Evolutionary conservation across 1,284 basidiomycete genomes (phyloP).

Genomic region (Malassezia furfur): DNA sequence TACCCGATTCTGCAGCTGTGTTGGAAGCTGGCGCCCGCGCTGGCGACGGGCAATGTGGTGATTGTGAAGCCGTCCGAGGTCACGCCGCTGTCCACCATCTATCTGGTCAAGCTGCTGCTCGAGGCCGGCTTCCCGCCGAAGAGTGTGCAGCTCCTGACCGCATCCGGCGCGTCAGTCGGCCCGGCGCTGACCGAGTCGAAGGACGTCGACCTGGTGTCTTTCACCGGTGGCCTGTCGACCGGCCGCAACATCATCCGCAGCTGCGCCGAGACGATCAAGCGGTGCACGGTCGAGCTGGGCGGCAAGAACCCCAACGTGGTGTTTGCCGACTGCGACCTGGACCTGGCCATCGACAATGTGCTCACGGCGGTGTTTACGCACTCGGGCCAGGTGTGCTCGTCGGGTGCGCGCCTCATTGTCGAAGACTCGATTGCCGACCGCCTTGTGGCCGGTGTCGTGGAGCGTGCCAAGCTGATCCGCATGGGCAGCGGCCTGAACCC

Average conservation of each 20-base stretch:
- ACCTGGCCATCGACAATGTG: constrained; percentile 44
- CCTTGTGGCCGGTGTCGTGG: constrained; percentile 41
- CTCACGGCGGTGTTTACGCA: constrained; percentile 45
- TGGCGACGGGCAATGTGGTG: constrained; percentile 42
- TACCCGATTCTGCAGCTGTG: constrained; percentile 46
- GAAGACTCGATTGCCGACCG: constrained; percentile 45
- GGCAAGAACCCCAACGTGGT: constrained; percentile 48
- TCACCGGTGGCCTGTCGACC: constrained; percentile 45
- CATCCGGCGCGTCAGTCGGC: constrained; percentile 37
- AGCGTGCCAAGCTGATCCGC: constrained; percentile 36
- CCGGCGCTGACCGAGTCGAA: constrained; percentile 34
- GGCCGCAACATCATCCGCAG: constrained; percentile 38
- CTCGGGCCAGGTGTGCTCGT: constrained; percentile 47
- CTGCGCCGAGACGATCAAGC: constrained; percentile 40
- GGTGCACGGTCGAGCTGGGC: constrained; percentile 45
- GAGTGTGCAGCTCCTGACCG: constrained; percentile 42
- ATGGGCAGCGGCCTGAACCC: constrained; percentile 45
- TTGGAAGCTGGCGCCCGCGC: constrained; percentile 47
- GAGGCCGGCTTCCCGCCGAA: constrained; percentile 40
- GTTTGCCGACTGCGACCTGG: constrained; percentile 44
- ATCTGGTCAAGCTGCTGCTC: constrained; percentile 38
- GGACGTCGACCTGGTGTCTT: constrained; percentile 45
- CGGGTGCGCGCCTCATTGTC: constrained; percentile 43
- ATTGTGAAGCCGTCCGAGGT: constrained; percentile 49
- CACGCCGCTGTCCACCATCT: constrained; percentile 43